Evolutionary conservation across 805 yeast species (phyloP), one percentile per base, ranked within the genome.

Genomic region (Yamadazyma scolyti): DNA sequence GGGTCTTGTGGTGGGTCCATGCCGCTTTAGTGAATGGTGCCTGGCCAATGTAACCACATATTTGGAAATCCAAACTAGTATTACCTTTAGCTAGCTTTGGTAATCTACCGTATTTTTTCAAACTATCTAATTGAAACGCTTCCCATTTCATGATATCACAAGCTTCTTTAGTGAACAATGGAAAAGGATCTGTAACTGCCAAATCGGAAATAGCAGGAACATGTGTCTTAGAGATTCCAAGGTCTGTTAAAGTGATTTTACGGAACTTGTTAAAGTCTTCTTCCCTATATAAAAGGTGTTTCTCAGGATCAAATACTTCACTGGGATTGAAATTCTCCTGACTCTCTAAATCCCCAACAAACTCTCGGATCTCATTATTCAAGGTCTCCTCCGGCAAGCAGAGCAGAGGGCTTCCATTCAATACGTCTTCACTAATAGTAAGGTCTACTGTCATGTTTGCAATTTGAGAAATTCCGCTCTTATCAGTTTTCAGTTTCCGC

Each of bases 141-240:
- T 54, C 60, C 48, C 49, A 38, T 32, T 47, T 51, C 58, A 53
- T 54, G 25, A 53, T 45, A 26, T 50, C 47, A 23, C 47, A 39
- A 2, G 60, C 60, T 28, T 52, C 58, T 24, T 50, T 49, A 9
- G 57, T 50, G 39, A 54, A 53, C 20, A 54, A 39, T 2, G 58
- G 56, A 27, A 54, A 54, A 3, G 60, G 55, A 27, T 53, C 50
- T 4, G 52, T 40, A 1, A 48, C 56, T 4, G 52, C 71, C 33
- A 62, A 50, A 16, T 63, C 55, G 18, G 56, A 47, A 20, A 58
- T 49, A 11, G 59, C 52, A 10, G 50, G 50, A 9, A 50, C 52
- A 33, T 58, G 65, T 2, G 65, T 58, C 43, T 58, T 56, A 12
- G 47, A 39, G 33, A 65, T 62, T 3, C 59, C 56, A 31, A 65